Evolutionary conservation across 306 rosid genomes (phyloP), one percentile per base, ranked within the genome.

Genomic region (Acacia confusa): DNA sequence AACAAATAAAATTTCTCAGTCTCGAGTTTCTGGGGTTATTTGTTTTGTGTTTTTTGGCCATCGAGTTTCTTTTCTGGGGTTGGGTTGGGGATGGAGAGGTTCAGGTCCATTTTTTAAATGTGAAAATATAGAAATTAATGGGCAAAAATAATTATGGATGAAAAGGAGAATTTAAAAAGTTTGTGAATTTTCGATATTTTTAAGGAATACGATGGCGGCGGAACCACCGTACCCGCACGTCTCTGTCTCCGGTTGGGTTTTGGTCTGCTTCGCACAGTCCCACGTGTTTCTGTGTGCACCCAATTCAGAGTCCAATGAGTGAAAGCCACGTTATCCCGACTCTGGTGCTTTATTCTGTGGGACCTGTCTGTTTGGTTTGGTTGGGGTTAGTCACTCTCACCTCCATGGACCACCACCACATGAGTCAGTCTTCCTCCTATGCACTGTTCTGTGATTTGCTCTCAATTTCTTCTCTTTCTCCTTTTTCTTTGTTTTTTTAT

Each of bases 181-280:
- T 16, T 52, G 72, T 30, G 28, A 64, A 44, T 41, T 84, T 80
- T 81, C 58, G 79, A 72, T 53, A 4, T 50, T 72, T 1, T 74
- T 85, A 77, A 84, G 85, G 85, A 72, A 65, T 15, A 25, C 3
- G 43, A 30, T 45, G 76, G 34, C 55, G 70, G 68, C 55, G 70
- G 68, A 47, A 57, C 15, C 3, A 48, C 64, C 57, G 70, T 25
- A 25, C 66, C 9, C 14, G 38, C 6, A 7, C 75, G 60, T 65
- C 60, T 65, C 60, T 50, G 48, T 48, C 71, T 81, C 27, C 25
- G 70, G 58, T 53, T 43, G 63, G 47, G 81, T 45, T 40, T 50
- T 77, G 70, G 7, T 78, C 63, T 6, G 75, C 15, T 77, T 16
- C 6, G 1, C 53, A 24, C 47, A 24, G 44, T 25, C 38, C 17